Evolutionary conservation across 2,329 filamentous ascomycete genomes (phyloP).

Genomic region (Cladosporium cucumerinum): DNA sequence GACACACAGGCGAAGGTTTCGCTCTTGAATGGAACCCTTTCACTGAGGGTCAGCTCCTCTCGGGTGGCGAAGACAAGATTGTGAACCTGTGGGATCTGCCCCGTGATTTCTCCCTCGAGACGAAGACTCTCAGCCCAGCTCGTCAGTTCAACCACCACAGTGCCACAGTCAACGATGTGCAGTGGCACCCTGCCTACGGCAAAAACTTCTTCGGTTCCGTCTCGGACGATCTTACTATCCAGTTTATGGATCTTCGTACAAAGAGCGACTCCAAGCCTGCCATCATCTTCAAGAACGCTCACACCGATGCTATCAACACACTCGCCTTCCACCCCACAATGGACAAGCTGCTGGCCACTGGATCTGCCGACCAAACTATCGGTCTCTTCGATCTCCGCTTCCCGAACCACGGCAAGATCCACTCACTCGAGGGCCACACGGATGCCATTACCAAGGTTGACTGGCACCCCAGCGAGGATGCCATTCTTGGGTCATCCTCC

Average conservation of each 20-base stretch:
- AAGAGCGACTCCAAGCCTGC: conserved; percentile 47
- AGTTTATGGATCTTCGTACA: conserved; percentile 83
- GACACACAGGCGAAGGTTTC: conserved; percentile 86
- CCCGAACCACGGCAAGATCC: conserved; percentile 70
- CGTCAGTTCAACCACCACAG: conserved; percentile 83
- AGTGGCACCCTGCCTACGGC: conserved; percentile 80
- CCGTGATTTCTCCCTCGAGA: conserved; percentile 64
- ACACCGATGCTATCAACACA: conserved; percentile 92
- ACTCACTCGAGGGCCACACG: conserved; percentile 82
- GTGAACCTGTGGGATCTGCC: conserved; percentile 90
- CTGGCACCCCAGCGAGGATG: conserved; percentile 90
- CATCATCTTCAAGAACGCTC: conserved; percentile 70
- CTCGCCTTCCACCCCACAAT: conserved; percentile 88
- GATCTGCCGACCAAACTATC: conserved; percentile 91
- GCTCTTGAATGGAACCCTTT: conserved; percentile 91
- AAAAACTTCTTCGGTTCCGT: conserved; percentile 85
- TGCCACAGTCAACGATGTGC: conserved; percentile 93
- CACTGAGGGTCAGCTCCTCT: conserved; percentile 74
- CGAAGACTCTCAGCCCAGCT: conserved; percentile 66
- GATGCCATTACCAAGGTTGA: conserved; percentile 88
- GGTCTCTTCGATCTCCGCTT: conserved; percentile 87
- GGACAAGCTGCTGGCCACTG: conserved; percentile 88
- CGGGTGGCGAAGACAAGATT: conserved; percentile 87
- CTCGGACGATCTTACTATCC: conserved; percentile 89
- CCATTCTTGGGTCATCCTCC: conserved; percentile 84